Percentiles rank a stretch among this genome's conserved stretches.
Evolutionary conservation across 441 rosid genomes (phyloP).

Genomic region (Populus hybrid): DNA sequence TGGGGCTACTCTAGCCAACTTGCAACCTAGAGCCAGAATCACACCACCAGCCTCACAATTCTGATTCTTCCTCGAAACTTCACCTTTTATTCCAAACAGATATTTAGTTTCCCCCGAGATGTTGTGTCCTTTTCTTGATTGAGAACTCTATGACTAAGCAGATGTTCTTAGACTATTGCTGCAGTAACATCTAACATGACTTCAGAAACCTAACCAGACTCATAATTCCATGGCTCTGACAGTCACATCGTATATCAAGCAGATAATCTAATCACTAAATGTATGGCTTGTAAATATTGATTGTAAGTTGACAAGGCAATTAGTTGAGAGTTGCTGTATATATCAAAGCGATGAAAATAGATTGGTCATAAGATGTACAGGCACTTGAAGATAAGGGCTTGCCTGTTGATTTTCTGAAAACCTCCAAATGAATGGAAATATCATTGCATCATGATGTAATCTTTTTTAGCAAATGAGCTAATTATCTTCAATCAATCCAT

Average conservation of each 20-base stretch:
- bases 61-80: conserved; percentile 27
- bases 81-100: conserved; percentile 29
- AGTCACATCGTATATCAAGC: neutral
- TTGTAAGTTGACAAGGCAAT: neutral
- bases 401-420: neutral
- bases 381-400: neutral
- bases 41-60: conserved; percentile 29
- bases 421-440: neutral
- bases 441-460: neutral
- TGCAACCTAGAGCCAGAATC: conserved; percentile 37
- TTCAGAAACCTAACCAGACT: neutral
- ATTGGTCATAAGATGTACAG: neutral
- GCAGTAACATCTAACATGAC: neutral
- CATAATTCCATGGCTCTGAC: neutral
- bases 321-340: neutral
- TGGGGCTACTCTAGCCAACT: conserved; percentile 48
- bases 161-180: neutral
- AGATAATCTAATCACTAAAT: neutral
- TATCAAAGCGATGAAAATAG: neutral
- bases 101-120: conserved; percentile 24
- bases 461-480: neutral
- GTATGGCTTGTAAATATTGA: neutral
- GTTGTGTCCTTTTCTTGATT: conserved; percentile 12
- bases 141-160: neutral
- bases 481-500: neutral